These are phyloP conservation scores for Daphne laureola DNA, from an alignment of 441 rosid genomes.

Conservation along the genomic window DNA sequence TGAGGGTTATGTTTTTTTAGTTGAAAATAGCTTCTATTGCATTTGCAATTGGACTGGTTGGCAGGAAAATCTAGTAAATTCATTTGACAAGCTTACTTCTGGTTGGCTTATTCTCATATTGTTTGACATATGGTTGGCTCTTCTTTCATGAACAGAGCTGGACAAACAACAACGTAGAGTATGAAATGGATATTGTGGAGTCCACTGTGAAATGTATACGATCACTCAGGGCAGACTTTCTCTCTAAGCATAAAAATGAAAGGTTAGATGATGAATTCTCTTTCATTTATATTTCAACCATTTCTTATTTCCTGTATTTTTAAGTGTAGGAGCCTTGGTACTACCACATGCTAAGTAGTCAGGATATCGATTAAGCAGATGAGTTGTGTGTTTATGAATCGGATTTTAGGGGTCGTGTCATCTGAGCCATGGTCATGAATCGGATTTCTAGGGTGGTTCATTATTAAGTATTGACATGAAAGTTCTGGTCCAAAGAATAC, in stretches of 20 bases:
- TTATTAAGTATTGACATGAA: too few relatives aligned
- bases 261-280: constrained; percentile 30
- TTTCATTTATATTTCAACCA: neutral
- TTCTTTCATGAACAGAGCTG: constrained; percentile 39
- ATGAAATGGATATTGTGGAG: constrained; percentile 58
- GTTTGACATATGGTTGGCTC: neutral
- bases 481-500: too few relatives aligned
- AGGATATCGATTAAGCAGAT: too few relatives aligned
- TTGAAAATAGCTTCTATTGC: neutral
- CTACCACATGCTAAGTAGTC: too few relatives aligned
- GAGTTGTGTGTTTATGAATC: too few relatives aligned
- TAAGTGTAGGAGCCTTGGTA: too few relatives aligned
- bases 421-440: too few relatives aligned
- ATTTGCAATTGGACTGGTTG: too few relatives aligned
- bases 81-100: too few relatives aligned
- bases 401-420: too few relatives aligned
- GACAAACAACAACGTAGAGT: constrained; percentile 59
- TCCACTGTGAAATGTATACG: constrained; percentile 65
- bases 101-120: neutral
- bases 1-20: constrained; percentile 20
- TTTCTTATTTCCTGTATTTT: neutral
- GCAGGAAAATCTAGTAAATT: too few relatives aligned
- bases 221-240: constrained; percentile 68
- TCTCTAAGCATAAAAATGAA: constrained; percentile 71
- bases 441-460: too few relatives aligned